Base-by-base conservation (phyloP, 768 basidiomycete species). In the Tylopilus felleus region DNA sequence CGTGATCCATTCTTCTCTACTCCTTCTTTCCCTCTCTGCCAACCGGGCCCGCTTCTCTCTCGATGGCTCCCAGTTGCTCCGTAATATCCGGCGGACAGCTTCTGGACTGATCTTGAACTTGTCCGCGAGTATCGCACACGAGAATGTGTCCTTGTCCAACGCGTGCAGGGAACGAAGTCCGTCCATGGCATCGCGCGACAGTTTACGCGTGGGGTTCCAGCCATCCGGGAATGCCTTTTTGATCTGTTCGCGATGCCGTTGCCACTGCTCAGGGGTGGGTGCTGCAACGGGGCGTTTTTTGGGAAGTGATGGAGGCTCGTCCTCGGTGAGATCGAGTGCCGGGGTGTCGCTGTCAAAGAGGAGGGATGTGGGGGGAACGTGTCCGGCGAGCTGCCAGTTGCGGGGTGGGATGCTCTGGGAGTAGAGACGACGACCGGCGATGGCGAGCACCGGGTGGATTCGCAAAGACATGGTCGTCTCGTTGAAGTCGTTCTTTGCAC, bases 171-270 rank as follows among this genome's bases (percentile, higher is more conserved):
- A 76, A 36, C 87, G 81, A 54, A 94, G 69, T 16, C 85, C 84
- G 58, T 86, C 85, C 90, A 93, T 93, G 33, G 90, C 90, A 61
- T 88, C 85, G 51, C 88, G 80, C 14, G 89, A 89, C 49, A 94
- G 66, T 66, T 90, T 90, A 62, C 83, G 84, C 52, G 86, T 86
- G 23, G 92, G 92, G 47, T 76, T 74, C 91, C 91, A 94, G 42
- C 85, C 85, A 10, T 72, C 68, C 25, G 85, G 86, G 64, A 86
- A 88, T 4, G 68, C 62, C 57, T 79, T 73, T 51, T 76, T 78
- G 54, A 88, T 74, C 12, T 71, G 62, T 41, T 72, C 67, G 40
- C 81, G 79, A 68, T 88, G 84, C 21, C 64, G 69, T 55, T 69
- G 71, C 75, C 75, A 77, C 65, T 80, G 73, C 23, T 70, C 67